Base-by-base conservation (phyloP, 2,329 filamentous ascomycete species). In the Aureobasidium sp. region DNA sequence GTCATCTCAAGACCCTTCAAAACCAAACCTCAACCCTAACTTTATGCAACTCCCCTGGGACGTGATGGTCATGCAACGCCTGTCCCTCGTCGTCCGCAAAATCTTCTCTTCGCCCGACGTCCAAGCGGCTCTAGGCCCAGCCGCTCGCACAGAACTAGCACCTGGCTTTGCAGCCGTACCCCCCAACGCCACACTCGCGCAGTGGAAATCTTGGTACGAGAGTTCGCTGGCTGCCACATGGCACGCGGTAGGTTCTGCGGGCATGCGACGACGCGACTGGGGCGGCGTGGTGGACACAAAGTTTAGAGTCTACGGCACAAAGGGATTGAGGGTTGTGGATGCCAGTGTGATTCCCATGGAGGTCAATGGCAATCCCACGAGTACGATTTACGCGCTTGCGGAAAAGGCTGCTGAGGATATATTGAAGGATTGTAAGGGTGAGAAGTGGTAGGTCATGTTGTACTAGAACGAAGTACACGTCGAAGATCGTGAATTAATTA, bases 11-110 rank as follows among this genome's bases (percentile, higher is more conserved):
- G 64, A 64, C 3, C 57, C 63, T 4, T 51, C 64, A 19, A 56
- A 62, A 6, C 71, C 73, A 0, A 40, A 22, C n/a, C 68, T 74
- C 55, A 62, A 72, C 51, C 70, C 70, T 5, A 69, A 69, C 52
- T 70, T 68, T 56, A 64, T 71, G 56, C 65, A 70, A 53, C 59
- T 70, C 1, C 62, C 68, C 6, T 67, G 64, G 45, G 70, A 72
- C 47, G 42, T 54, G 1, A 51, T 57, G 8, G 59, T 66, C 4
- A 64, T 68, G 50, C 60, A 65, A 3, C 64, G 62, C 4, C 60
- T 60, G 3, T 66, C 66, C 16, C 53, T 62, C 35, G 62, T 57
- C 14, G 48, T 65, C 7, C 64, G 66, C n/a, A 51, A 61, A 17
- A 52, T 63, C 14, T 29, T 19, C 32, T 3, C 38, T n/a, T 39